These are phyloP conservation scores for Papiliotrema laurentii DNA, from an alignment of 1,284 basidiomycete species.

Conservation along the genomic window DNA sequence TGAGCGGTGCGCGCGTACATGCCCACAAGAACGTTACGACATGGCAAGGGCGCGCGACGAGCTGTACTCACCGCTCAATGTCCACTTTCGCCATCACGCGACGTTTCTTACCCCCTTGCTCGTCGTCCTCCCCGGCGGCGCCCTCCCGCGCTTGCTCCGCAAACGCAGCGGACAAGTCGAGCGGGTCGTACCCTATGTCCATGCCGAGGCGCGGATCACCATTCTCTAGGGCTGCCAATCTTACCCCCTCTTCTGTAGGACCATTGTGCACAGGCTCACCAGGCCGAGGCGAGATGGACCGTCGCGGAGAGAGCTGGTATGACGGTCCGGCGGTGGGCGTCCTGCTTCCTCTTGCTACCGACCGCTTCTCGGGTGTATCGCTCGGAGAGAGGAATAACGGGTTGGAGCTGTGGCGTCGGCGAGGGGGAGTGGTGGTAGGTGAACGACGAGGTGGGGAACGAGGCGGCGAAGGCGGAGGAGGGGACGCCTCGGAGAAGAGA, in stretches of 20 bases:
- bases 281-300: too few relatives aligned
- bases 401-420: neutral
- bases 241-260: neutral
- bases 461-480: neutral
- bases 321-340: neutral
- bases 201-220: too few relatives aligned
- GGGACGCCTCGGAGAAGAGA: constrained; percentile 1
- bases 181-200: constrained; percentile 1
- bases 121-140: constrained; percentile 32
- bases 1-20: neutral
- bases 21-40: neutral
- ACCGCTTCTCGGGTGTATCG: constrained; percentile 1
- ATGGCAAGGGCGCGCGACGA: too few relatives aligned
- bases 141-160: constrained; percentile 1
- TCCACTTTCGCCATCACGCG: constrained; percentile 62
- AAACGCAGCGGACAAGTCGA: constrained; percentile 1
- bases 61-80: constrained; percentile 56
- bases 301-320: too few relatives aligned
- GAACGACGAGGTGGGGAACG: neutral
- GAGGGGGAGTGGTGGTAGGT: neutral
- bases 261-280: neutral
- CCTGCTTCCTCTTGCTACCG: neutral
- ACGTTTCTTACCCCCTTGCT: constrained; percentile 50
- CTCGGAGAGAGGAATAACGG: constrained; percentile 3
- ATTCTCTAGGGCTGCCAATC: neutral